A percentile compares a stretch with the other conserved stretches of the same genome.
Conservation (phyloP, 2,329 filamentous ascomycete genomes). For the Fusarium irregulare region DNA sequence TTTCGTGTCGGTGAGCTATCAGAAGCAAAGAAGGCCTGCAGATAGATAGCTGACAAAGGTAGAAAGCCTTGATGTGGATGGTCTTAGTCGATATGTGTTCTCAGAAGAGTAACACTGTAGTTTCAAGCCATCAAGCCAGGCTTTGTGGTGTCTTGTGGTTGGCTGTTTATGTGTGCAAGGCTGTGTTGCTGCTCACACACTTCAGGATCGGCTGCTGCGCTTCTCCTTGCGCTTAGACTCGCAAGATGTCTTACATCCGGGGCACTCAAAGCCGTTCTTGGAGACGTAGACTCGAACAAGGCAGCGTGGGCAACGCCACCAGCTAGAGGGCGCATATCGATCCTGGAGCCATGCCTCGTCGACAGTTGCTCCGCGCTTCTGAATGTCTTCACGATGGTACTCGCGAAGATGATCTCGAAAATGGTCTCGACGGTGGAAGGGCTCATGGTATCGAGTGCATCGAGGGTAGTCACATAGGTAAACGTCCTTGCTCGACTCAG, state of each 20-base stretch:
- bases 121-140: conserved; percentile 21
- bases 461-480: conserved; percentile 64
- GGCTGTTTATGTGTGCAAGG: conserved; percentile 20
- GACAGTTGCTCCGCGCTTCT: conserved; percentile 56
- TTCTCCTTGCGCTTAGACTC: conserved; percentile 57
- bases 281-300: conserved; percentile 58
- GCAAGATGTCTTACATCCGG: conserved; percentile 59
- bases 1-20: conserved; percentile 13
- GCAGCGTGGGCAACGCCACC: conserved; percentile 68
- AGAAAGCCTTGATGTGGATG: background rate
- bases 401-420: conserved; percentile 67
- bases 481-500: conserved; percentile 54
- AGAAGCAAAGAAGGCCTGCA: conserved; percentile 1
- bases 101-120: conserved; percentile 5
- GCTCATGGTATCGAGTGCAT: conserved; percentile 58
- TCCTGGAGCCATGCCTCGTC: conserved; percentile 54
- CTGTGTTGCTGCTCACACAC: conserved; percentile 14
- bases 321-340: conserved; percentile 54
- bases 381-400: conserved; percentile 66
- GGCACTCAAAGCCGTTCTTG: conserved; percentile 58
- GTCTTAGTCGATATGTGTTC: background rate
- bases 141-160: conserved; percentile 26
- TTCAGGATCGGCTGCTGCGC: conserved; percentile 44
- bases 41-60: background rate
- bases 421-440: conserved; percentile 67